Evolutionary conservation across 164 flowering plant species (phyloP), one percentile per base, ranked within the genome.

Genomic region (Tinospora cordifolia): DNA sequence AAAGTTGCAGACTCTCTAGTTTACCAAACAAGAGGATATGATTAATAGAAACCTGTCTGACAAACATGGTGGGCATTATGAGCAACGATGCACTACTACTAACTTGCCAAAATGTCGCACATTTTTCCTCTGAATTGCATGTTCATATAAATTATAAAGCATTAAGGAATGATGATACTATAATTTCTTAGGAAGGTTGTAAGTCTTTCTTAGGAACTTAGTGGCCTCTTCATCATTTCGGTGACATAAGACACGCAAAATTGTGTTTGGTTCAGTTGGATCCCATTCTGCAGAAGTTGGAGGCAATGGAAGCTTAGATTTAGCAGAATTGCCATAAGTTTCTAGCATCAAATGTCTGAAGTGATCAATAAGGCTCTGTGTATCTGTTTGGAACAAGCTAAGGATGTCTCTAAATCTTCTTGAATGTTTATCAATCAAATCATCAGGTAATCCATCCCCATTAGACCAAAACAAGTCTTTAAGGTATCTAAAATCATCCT

Each of bases 281-380:
- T 83, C 84, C 97, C 97, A 94, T 59, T 84, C 72, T 36, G 97
- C 99, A 19, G 99, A 89, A 38, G 97, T 92, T 6, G 97, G 97
- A 9, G 97, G 97, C 92, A 92, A 85, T 0, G 93, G 91, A 10
- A 69, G 8, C 27, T 77, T 79, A 30, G 90, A 80, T 78, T 85
- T 89, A 13, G 79, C 84, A 17, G 90, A 74, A 70, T 83, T 67
- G 17, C 87, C 97, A 68, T 79, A 76, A 2, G 65, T 75, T 27
- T 83, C 87, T 21, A 72, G 21, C 15, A 58, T 75, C 40, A 58
- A 34, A 24, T 63, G 71, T 67, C 72, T 87, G 69, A 81, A 87
- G 54, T 72, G 77, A 69, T 88, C 88, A 63, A 93, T 81, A 30
- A 93, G 78, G 74, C 68, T 77, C 68, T 81, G 86, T 2, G 89